Evolutionary conservation across 2,329 filamentous ascomycete species (phyloP).

Genomic region (Ceratocystiopsis sp.): DNA sequence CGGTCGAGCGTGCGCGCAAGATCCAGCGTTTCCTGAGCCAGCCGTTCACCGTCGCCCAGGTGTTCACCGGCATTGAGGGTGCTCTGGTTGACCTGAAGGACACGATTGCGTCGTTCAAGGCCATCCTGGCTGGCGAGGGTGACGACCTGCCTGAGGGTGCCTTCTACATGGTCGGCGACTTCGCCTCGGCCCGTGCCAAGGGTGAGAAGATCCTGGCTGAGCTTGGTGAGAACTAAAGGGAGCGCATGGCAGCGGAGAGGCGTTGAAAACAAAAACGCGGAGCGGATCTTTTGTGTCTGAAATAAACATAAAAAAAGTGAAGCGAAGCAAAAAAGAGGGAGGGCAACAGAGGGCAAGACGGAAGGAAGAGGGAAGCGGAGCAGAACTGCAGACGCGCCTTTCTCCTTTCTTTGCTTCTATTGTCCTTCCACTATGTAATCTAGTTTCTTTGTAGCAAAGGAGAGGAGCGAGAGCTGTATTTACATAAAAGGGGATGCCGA

Average conservation of each 20-base stretch:
- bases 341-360: no score
- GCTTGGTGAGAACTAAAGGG: slow-evolving; percentile 44
- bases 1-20: slow-evolving; percentile 99
- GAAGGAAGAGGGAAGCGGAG: no score
- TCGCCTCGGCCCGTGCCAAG: slow-evolving; percentile 84
- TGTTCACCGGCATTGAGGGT: slow-evolving; percentile 90
- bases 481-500: no score
- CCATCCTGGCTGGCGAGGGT: slow-evolving; percentile 86
- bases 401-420: no score
- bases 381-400: no score
- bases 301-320: no score
- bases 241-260: not conserved
- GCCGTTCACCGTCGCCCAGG: slow-evolving; percentile 77
- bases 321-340: no score
- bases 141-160: slow-evolving; percentile 87
- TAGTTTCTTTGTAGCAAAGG: no score
- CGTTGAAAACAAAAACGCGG: no score
- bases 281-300: no score
- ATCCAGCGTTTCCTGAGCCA: slow-evolving; percentile 99
- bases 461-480: no score
- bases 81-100: slow-evolving; percentile 96
- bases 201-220: slow-evolving; percentile 99
- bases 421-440: no score
- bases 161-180: slow-evolving; percentile 97
- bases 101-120: slow-evolving; percentile 94